Conservation (phyloP, 352 stramenopile species). For the Phytophthora rubi region DNA sequence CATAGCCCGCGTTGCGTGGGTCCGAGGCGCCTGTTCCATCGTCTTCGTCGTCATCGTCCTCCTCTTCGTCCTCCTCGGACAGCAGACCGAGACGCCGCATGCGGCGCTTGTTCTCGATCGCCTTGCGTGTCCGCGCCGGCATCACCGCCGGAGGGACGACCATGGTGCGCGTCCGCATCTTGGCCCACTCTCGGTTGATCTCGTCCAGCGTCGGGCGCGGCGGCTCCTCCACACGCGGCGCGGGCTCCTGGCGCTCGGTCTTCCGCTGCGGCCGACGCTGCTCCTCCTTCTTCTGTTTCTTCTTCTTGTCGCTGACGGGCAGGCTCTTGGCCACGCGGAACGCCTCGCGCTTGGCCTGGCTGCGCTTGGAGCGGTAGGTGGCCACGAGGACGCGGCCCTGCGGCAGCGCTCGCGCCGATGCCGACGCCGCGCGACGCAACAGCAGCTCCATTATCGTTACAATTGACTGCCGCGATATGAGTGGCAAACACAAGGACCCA, state of each 20-base stretch:
- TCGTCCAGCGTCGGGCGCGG: conserved; percentile 35
- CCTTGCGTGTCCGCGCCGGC: conserved; percentile 44
- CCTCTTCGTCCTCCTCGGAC: conserved; percentile 50
- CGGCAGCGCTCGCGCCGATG: conserved; percentile 17
- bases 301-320: conserved; percentile 18
- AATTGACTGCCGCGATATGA: conserved; percentile 13
- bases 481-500: conserved; percentile 21
- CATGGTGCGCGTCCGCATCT: conserved; percentile 47
- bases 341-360: conserved; percentile 45
- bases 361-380: conserved; percentile 63
- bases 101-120: conserved; percentile 66
- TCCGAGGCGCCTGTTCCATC: conserved; percentile 12
- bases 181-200: conserved; percentile 55
- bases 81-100: conserved; percentile 66
- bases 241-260: conserved; percentile 15
- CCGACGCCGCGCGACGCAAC: conserved; percentile 24
- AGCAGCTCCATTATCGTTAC: conserved; percentile 49
- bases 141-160: conserved; percentile 45
- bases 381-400: conserved; percentile 41
- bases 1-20: conserved; percentile 36
- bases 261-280: conserved; percentile 14
- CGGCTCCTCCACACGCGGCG: conserved; percentile 17
- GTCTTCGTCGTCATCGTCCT: conserved; percentile 18
- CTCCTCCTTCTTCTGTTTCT: conserved; percentile 24
- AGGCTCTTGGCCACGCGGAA: conserved; percentile 6